Evolutionary conservation across 164 flowering plant genomes (phyloP).

Genomic region (Magnolia sinica): DNA sequence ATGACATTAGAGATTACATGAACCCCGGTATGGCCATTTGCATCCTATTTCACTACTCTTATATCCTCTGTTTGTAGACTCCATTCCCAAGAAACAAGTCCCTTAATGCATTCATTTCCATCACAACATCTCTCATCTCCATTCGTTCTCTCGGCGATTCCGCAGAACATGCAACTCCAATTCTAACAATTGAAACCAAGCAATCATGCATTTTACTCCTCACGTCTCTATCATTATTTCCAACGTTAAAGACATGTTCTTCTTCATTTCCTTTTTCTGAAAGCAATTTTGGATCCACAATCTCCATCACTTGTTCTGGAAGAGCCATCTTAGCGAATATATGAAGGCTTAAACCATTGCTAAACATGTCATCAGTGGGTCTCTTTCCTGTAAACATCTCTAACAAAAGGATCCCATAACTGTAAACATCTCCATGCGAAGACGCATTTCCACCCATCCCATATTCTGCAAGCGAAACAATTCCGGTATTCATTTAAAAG

Average conservation of each 20-base stretch:
- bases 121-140: not conserved
- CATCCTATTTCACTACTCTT: too few relatives aligned
- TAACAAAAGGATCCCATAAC: not conserved
- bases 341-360: constrained; percentile 3
- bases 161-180: constrained; percentile 1
- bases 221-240: not conserved
- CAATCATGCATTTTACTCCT: not conserved
- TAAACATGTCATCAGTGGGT: not conserved
- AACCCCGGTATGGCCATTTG: too few relatives aligned
- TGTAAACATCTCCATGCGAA: not conserved
- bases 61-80: too few relatives aligned
- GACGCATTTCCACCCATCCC: not conserved
- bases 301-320: not conserved
- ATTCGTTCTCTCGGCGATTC: not conserved
- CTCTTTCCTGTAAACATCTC: not conserved
- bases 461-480: not conserved
- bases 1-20: too few relatives aligned
- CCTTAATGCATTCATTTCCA: not conserved
- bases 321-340: not conserved
- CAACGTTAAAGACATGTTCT: too few relatives aligned
- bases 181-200: not conserved
- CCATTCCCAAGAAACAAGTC: not conserved
- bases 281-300: not conserved
- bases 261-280: not conserved
- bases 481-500: too few relatives aligned